Percentiles rank a stretch among this genome's conserved stretches.
These are phyloP conservation scores for Punctularia strigosozonata DNA, from an alignment of 768 basidiomycete genomes.

Conservation along the genomic window DNA sequence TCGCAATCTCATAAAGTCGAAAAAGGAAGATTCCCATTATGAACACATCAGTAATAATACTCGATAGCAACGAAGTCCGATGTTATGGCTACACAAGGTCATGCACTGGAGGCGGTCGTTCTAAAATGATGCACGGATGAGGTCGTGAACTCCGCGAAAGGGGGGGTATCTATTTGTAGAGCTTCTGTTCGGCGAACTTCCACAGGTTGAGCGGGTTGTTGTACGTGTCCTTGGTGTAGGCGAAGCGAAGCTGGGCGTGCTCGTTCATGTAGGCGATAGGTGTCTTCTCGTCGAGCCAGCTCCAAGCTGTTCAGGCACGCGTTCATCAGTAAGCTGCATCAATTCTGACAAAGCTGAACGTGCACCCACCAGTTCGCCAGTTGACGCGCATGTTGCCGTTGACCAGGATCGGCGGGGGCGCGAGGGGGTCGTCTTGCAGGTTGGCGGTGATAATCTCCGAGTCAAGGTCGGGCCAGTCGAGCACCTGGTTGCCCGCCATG, in stretches of 20 bases:
- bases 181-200: no score
- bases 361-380: constrained; percentile 26
- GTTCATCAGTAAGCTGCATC: no score
- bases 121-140: no score
- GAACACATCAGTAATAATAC: no score
- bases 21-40: no score
- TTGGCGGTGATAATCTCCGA: constrained; percentile 44
- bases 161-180: no score
- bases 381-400: constrained; percentile 33
- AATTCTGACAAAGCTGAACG: constrained; percentile 15
- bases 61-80: no score
- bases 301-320: no score
- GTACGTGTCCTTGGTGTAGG: constrained; percentile 51
- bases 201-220: constrained; percentile 53
- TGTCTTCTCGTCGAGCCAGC: constrained; percentile 16
- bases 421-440: constrained; percentile 22
- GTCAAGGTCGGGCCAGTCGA: constrained; percentile 53
- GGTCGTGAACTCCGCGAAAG: no score
- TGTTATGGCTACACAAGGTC: no score
- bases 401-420: constrained; percentile 18
- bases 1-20: no score
- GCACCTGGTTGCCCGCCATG: constrained; percentile 53
- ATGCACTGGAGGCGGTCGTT: no score
- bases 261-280: constrained; percentile 17
- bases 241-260: constrained; percentile 44